Conservation (phyloP, 2,329 filamentous ascomycete genomes). For the Fusarium sp. region DNA sequence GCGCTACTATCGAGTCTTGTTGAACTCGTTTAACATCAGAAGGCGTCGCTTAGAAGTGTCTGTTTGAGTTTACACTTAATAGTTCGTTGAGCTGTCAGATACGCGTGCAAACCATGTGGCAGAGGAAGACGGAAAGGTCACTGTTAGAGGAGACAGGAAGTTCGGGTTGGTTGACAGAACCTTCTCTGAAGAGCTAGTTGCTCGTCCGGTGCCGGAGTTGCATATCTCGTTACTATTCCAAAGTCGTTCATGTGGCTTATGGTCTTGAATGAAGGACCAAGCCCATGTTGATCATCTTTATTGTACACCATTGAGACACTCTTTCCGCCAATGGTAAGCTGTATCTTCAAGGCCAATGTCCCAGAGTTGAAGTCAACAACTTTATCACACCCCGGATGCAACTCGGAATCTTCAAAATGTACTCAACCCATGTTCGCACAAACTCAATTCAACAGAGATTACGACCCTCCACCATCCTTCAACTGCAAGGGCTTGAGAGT, state of each 20-base stretch:
- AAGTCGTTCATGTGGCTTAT: background rate
- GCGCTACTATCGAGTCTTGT: constrained; percentile 19
- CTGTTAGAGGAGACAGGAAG: background rate
- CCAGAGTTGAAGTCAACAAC: constrained; percentile 1
- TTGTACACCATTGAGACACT: background rate
- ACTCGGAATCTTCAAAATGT: background rate
- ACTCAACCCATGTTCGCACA: constrained; percentile 2
- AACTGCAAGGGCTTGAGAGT: constrained; percentile 8
- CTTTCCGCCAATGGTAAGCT: constrained; percentile 15
- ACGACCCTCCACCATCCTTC: constrained; percentile 20
- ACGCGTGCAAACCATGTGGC: constrained; percentile 23
- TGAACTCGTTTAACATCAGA: constrained; percentile 12
- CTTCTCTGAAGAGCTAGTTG: background rate
- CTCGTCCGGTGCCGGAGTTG: constrained; percentile 27
- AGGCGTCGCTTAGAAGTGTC: constrained; percentile 2
- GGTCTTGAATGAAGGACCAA: background rate
- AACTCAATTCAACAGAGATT: constrained; percentile 24
- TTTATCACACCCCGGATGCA: background rate
- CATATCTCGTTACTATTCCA: constrained; percentile 1
- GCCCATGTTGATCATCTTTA: background rate
- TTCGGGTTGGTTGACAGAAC: background rate
- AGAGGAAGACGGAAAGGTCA: constrained; percentile 3
- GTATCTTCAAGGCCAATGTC: background rate
- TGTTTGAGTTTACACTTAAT: constrained; percentile 30
- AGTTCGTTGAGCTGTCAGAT: constrained; percentile 30